Evolutionary conservation across 2,329 filamentous ascomycete genomes (phyloP), one percentile per base, ranked within the genome.

Genomic region (Exophiala bonariae): DNA sequence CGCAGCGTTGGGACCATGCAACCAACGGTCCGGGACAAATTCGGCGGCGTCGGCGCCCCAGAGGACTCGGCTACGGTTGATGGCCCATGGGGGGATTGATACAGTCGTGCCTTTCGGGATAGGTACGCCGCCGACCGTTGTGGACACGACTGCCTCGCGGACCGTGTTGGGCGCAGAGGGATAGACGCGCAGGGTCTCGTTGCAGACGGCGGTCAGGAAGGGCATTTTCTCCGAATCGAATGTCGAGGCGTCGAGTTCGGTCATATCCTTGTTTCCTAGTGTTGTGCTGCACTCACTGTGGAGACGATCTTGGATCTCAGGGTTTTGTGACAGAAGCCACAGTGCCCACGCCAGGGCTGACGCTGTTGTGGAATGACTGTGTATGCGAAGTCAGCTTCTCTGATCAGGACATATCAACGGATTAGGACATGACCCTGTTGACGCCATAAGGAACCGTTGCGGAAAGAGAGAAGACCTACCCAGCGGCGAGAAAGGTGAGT

Each of bases 291-390:
- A 34, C 17, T 93, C 89, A 9, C 74, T 68, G 17, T 88, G 83
- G 3, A 95, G 78, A 2, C 77, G 76, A 17, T 66, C 67, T 67
- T 93, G 87, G 2, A 87, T 71, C 1, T 82, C 75, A 0, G 81
- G 83, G 58, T 89, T 67, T 16, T 76, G 74, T 57, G 80, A 80
- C n/a, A 93, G 77, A 34, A 85, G 71, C 62, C 89, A 87, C 6
- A 83, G 68, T 3, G 84, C 79, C 86, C 87, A 92, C n/a, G 83
- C 86, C 62, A 93, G 75, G 14, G 87, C 78, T 1, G 83, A 79
- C 1, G 88, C 82, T 0, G 87, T 91, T 1, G 88, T 92, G 68
- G 92, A 87, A 65, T 92, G 88, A 17, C 85, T 44, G 17, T 9
- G 17, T n/a, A 6, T 34, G 14, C 6, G 11, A 26, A 26, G 11